phyloP scores from a whole-genome alignment of 2,329 filamentous ascomycete species.

The Aspergillus pseudoviridinutans region DNA sequence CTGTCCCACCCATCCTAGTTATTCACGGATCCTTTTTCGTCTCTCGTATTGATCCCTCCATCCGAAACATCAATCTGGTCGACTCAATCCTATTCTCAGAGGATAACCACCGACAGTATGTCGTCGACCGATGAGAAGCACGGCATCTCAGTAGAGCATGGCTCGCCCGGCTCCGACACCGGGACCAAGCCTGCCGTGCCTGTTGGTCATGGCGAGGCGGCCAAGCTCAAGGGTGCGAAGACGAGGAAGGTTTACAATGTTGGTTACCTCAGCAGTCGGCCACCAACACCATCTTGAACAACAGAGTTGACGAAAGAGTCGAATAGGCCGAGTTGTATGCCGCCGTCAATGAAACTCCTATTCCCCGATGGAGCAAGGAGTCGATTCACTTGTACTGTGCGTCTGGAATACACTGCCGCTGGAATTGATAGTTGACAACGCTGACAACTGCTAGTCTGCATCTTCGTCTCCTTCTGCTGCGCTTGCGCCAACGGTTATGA shows the following conservation, averaged over 20 bases:
- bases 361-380: conserved; percentile 29
- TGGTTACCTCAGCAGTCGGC: conserved; percentile 12
- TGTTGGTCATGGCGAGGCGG: conserved; percentile 15
- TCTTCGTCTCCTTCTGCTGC: conserved; percentile 40
- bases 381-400: conserved; percentile 29
- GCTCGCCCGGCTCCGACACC: neutral
- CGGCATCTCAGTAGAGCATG: neutral
- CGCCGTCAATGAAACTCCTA: conserved; percentile 45
- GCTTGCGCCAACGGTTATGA: conserved; percentile 32
- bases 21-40: neutral
- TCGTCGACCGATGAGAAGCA: neutral
- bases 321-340: conserved; percentile 48
- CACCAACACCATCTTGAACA: neutral
- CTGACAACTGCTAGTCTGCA: conserved; percentile 31
- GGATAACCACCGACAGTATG: neutral
- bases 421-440: conserved; percentile 9
- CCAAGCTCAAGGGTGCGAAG: conserved; percentile 29
- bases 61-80: neutral
- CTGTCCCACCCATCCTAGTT: neutral
- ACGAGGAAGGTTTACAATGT: conserved; percentile 44
- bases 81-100: neutral
- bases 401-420: neutral
- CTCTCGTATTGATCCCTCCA: neutral
- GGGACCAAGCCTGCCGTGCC: neutral
- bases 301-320: neutral